Conservation (phyloP, 352 stramenopile species). For the Pythium oligandrum region DNA sequence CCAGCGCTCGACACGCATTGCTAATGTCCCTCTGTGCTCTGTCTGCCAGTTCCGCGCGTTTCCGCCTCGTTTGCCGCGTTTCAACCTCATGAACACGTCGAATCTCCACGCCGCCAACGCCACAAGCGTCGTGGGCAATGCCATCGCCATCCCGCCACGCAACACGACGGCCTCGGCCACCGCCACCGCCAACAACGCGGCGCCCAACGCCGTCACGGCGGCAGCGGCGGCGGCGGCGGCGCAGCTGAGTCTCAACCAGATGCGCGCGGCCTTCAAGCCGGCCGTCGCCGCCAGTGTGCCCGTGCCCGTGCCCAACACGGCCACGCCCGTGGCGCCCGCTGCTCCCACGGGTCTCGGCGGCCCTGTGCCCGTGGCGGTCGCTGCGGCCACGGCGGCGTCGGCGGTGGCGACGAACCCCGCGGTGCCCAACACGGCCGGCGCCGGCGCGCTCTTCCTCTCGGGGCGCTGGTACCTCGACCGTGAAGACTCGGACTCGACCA, state of each 20-base stretch:
- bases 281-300: constrained; percentile 27
- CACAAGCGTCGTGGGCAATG: constrained; percentile 73
- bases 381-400: constrained; percentile 12
- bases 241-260: constrained; percentile 57
- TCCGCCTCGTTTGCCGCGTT: neutral
- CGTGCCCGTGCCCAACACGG: constrained; percentile 8
- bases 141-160: constrained; percentile 64
- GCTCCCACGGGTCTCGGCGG: constrained; percentile 6
- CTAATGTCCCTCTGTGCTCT: too few species aligned
- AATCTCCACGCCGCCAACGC: constrained; percentile 82
- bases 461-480: constrained; percentile 82
- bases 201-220: constrained; percentile 24
- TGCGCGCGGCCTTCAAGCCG: constrained; percentile 71
- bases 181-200: constrained; percentile 11
- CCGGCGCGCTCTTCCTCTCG: constrained; percentile 74
- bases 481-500: constrained; percentile 87
- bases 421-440: constrained; percentile 67
- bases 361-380: constrained; percentile 16
- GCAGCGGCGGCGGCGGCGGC: constrained; percentile 25
- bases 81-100: constrained; percentile 28
- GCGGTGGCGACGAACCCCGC: constrained; percentile 29
- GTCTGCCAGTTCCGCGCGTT: neutral
- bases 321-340: constrained; percentile 17
- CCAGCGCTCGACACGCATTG: too few species aligned
- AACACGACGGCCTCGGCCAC: constrained; percentile 13